Conservation (phyloP, 805 yeast species). For the Aciculoconidium aculeatum region DNA sequence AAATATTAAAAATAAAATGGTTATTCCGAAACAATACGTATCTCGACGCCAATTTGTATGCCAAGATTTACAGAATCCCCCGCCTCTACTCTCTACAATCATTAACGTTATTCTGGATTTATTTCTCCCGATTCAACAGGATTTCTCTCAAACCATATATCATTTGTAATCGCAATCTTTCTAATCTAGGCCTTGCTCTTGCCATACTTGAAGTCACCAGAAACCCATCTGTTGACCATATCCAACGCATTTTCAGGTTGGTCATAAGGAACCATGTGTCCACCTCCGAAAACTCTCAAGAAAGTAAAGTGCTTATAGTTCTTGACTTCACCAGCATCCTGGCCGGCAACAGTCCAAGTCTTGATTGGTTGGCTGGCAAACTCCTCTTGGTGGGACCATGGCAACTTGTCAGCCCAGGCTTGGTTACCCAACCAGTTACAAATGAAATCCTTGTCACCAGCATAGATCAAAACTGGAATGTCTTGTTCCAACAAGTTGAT, state of each 20-base stretch:
- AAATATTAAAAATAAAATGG: too few species aligned
- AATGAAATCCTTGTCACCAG: conserved; percentile 92
- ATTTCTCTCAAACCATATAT: too few species aligned
- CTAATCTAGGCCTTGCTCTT: too few species aligned
- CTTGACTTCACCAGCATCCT: conserved; percentile 33
- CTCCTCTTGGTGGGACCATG: conserved; percentile 53
- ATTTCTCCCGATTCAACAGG: too few species aligned
- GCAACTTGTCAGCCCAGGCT: conserved; percentile 69
- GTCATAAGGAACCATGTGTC: conserved; percentile 23
- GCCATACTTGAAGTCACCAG: conserved; percentile 14
- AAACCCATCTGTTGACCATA: conserved; percentile 20
- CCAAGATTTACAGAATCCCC: too few species aligned
- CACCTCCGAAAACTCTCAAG: conserved; percentile 20
- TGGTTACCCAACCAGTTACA: conserved; percentile 91
- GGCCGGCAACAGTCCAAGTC: conserved; percentile 38
- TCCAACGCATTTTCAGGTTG: conserved; percentile 18
- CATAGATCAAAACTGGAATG: conserved; percentile 78
- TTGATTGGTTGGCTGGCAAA: conserved; percentile 38
- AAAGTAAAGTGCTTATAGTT: conserved; percentile 19
- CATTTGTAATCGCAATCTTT: too few species aligned
- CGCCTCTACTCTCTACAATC: too few species aligned
- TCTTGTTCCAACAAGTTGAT: conserved; percentile 60
- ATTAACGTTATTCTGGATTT: too few species aligned
- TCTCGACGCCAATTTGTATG: too few species aligned
- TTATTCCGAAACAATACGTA: too few species aligned